These are phyloP conservation scores for Ogataea allantospora DNA, from an alignment of 805 yeast genomes.

Conservation along the genomic window DNA sequence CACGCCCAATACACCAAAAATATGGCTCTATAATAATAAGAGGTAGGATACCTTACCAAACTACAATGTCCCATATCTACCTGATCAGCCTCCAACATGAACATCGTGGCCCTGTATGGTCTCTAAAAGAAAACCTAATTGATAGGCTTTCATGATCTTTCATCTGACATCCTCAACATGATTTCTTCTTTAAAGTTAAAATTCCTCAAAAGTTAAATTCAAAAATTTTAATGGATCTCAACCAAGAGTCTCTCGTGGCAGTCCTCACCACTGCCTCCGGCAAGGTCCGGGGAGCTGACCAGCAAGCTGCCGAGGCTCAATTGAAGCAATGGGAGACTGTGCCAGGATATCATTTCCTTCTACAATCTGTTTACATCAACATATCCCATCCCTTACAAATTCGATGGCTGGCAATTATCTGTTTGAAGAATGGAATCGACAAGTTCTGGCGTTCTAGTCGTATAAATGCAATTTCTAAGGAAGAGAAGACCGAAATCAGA, in stretches of 20 bases:
- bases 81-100: too few relatives aligned
- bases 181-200: not conserved
- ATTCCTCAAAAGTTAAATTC: not conserved
- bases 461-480: conserved; percentile 48
- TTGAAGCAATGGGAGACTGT: conserved; percentile 66
- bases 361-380: conserved; percentile 58
- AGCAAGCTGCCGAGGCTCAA: conserved; percentile 66
- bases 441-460: conserved; percentile 78
- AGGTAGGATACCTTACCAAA: too few relatives aligned
- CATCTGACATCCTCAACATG: too few relatives aligned
- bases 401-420: conserved; percentile 85
- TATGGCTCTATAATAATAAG: not conserved
- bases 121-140: too few relatives aligned
- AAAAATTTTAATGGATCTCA: conserved; percentile 24
- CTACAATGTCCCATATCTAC: too few relatives aligned
- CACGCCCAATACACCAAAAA: conserved; percentile 48
- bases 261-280: conserved; percentile 51
- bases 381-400: conserved; percentile 56
- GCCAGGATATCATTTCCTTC: conserved; percentile 36
- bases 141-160: too few relatives aligned
- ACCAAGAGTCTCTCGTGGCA: conserved; percentile 30
- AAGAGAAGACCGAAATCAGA: conserved; percentile 69
- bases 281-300: conserved; percentile 48
- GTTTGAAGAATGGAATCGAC: conserved; percentile 85
- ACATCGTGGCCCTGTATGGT: too few relatives aligned